Conservation (phyloP, 495 filamentous ascomycete species). For the Chaetomium fimeti region DNA sequence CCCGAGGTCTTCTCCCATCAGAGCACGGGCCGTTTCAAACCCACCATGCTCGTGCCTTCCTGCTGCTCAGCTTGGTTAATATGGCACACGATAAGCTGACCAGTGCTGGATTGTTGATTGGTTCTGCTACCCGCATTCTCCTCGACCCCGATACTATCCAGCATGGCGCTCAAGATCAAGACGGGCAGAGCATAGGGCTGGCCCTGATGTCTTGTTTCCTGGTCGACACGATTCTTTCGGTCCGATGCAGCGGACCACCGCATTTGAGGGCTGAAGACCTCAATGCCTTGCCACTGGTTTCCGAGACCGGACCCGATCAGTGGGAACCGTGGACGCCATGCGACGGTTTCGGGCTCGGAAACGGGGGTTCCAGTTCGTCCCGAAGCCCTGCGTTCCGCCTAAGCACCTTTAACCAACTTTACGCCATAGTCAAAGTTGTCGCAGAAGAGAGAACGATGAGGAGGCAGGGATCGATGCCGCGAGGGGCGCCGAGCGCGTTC, state of each 20-base stretch:
- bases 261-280: slow-evolving; percentile 54
- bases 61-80: slow-evolving; percentile 60
- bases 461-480: slow-evolving; percentile 1
- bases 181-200: slow-evolving; percentile 47
- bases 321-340: slow-evolving; percentile 69
- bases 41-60: slow-evolving; percentile 63
- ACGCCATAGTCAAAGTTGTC: slow-evolving; percentile 26
- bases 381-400: slow-evolving; percentile 57
- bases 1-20: slow-evolving; percentile 59
- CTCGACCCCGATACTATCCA: slow-evolving; percentile 47
- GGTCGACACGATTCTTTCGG: slow-evolving; percentile 62
- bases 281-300: slow-evolving; percentile 44
- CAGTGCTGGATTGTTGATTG: slow-evolving; percentile 61
- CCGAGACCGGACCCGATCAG: slow-evolving; percentile 67
- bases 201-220: slow-evolving; percentile 62
- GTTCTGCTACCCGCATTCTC: slow-evolving; percentile 59
- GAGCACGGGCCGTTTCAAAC: slow-evolving; percentile 58
- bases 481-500: neutral
- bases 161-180: slow-evolving; percentile 32
- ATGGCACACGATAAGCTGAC: slow-evolving; percentile 54
- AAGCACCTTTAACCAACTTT: slow-evolving; percentile 63
- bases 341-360: slow-evolving; percentile 41
- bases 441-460: slow-evolving; percentile 10
- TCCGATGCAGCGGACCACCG: slow-evolving; percentile 52
- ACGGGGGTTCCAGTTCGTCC: slow-evolving; percentile 37